Percentiles rank a stretch among this genome's conserved stretches.
phyloP scores from a whole-genome alignment of 2,329 filamentous ascomycete genomes.

The Epicoccum sorghinum region DNA sequence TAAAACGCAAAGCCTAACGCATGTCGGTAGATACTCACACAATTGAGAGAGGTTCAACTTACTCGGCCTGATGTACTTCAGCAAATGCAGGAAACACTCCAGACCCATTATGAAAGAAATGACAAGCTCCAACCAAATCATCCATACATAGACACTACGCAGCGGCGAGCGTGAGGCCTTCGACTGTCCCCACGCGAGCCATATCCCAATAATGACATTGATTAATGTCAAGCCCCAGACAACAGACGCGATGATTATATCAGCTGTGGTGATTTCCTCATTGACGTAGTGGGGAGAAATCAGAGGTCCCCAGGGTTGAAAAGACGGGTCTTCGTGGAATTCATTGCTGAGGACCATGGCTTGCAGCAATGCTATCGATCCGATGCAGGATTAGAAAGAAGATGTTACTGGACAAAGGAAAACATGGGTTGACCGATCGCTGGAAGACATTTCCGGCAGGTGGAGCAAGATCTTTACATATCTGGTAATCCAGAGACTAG shows the following conservation, averaged over 20 bases:
- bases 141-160: conserved; percentile 53
- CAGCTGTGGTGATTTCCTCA: conserved; percentile 36
- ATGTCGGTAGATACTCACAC: conserved; percentile 3
- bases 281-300: conserved; percentile 30
- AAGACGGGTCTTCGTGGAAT: conserved; percentile 23
- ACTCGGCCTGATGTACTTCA: conserved; percentile 44
- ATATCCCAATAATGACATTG: conserved; percentile 38
- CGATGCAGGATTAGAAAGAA: background rate
- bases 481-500: conserved; percentile 15
- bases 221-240: conserved; percentile 40
- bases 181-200: conserved; percentile 39
- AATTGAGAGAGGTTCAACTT: background rate
- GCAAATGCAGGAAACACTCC: conserved; percentile 46
- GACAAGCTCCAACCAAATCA: conserved; percentile 57
- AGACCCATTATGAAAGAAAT: conserved; percentile 53
- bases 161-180: conserved; percentile 34
- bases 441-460: background rate
- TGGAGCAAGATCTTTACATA: conserved; percentile 19
- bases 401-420: conserved; percentile 1
- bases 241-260: conserved; percentile 40
- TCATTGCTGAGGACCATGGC: conserved; percentile 23
- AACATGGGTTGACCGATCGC: background rate
- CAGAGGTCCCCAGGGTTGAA: conserved; percentile 34
- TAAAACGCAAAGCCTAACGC: conserved; percentile 42
- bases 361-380: background rate